Conservation (phyloP, 345 rosid species). For the Rhodomyrtus tomentosa region DNA sequence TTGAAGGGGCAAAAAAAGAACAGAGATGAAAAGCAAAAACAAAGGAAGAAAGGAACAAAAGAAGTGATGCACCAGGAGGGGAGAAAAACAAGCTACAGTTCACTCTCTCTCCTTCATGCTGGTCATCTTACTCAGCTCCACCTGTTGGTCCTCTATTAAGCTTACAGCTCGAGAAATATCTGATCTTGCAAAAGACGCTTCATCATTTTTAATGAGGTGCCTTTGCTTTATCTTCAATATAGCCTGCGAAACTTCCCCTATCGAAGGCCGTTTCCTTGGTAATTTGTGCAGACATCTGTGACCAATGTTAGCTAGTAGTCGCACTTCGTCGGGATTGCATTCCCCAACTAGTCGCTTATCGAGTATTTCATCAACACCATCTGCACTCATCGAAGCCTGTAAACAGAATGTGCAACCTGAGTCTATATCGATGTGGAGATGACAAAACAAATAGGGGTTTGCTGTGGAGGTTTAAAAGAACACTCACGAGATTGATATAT, state of each 20-base stretch:
- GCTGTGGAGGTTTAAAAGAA: not conserved
- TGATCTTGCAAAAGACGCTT: constrained; percentile 22
- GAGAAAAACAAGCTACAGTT: not conserved
- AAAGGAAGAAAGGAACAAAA: not conserved
- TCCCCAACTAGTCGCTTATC: constrained; percentile 56
- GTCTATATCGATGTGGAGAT: not conserved
- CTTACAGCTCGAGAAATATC: constrained; percentile 50
- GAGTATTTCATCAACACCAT: constrained; percentile 77
- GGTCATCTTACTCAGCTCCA: constrained; percentile 51
- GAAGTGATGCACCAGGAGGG: not conserved
- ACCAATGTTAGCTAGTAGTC: constrained; percentile 52
- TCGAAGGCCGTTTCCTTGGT: constrained; percentile 72
- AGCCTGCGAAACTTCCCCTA: constrained; percentile 73
- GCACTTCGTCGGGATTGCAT: constrained; percentile 56
- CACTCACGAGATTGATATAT: constrained; percentile 72
- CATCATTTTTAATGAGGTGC: constrained; percentile 17
- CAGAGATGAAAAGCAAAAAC: not conserved
- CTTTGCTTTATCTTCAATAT: constrained; percentile 61
- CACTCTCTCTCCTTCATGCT: constrained; percentile 20
- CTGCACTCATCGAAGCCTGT: constrained; percentile 80
- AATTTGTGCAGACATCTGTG: constrained; percentile 61
- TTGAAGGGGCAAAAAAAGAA: not conserved
- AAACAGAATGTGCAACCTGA: not conserved
- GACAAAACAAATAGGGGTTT: not conserved
- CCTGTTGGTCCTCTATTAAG: constrained; percentile 58